Conservation (phyloP, 2,329 filamentous ascomycete genomes). For the Xylariaceae sp. region DNA sequence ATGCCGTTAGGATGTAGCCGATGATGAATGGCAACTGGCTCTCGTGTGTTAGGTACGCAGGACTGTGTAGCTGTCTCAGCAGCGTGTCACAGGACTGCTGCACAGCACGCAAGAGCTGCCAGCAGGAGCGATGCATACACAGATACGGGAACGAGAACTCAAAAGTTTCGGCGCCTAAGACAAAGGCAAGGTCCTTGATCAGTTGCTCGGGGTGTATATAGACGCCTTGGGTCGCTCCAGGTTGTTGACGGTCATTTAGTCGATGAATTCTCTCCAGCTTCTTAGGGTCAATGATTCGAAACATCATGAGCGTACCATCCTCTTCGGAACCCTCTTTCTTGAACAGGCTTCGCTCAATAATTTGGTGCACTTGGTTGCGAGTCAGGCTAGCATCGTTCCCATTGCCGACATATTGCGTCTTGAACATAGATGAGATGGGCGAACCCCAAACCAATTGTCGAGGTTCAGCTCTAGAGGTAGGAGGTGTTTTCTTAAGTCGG, state of each 20-base stretch:
- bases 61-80: slow-evolving; percentile 32
- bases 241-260: slow-evolving; percentile 9
- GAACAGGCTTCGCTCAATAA: slow-evolving; percentile 31
- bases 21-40: slow-evolving; percentile 39
- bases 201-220: too few relatives aligned
- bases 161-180: slow-evolving; percentile 35
- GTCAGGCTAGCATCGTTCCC: slow-evolving; percentile 28
- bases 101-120: slow-evolving; percentile 34
- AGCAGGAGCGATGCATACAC: slow-evolving; percentile 37
- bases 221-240: slow-evolving; percentile 10
- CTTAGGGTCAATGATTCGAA: slow-evolving; percentile 17
- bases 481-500: slow-evolving; percentile 12
- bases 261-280: slow-evolving; percentile 15
- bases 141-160: slow-evolving; percentile 40
- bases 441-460: slow-evolving; percentile 29
- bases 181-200: slow-evolving; percentile 28
- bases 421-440: slow-evolving; percentile 36
- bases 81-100: slow-evolving; percentile 28
- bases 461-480: slow-evolving; percentile 27
- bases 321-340: slow-evolving; percentile 23
- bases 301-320: slow-evolving; percentile 10
- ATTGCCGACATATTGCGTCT: slow-evolving; percentile 28
- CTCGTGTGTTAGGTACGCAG: slow-evolving; percentile 36
- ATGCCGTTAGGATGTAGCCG: slow-evolving; percentile 37
- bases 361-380: slow-evolving; percentile 32